Percentiles rank a stretch among this genome's conserved stretches.
Evolutionary conservation across 495 filamentous ascomycete genomes (phyloP).

Genomic region (Chaetomium cochliodes): DNA sequence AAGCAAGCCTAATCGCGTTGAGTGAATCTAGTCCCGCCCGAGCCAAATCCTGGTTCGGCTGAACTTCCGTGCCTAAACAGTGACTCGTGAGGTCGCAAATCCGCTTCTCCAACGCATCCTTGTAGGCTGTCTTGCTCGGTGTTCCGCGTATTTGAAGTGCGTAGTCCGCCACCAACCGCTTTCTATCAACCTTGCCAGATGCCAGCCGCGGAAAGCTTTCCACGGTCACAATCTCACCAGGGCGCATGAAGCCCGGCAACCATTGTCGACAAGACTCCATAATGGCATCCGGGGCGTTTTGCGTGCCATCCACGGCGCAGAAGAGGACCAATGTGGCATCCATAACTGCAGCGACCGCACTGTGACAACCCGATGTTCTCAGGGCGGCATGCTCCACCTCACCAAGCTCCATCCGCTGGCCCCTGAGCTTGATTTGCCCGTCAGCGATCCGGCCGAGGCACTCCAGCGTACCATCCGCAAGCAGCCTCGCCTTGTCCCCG

Average conservation of each 20-base stretch:
- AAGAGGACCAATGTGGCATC: conserved; percentile 64
- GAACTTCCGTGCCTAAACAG: conserved; percentile 46
- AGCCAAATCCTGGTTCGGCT: conserved; percentile 47
- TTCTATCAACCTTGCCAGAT: conserved; percentile 78
- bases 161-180: conserved; percentile 60
- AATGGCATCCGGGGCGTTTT: conserved; percentile 41
- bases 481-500: conserved; percentile 74
- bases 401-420: conserved; percentile 79
- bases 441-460: conserved; percentile 76
- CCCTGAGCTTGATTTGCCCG: conserved; percentile 79
- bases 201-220: conserved; percentile 63
- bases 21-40: conserved; percentile 70
- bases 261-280: conserved; percentile 61
- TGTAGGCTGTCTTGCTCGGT: conserved; percentile 21
- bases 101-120: conserved; percentile 43
- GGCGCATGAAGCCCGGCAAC: conserved; percentile 78
- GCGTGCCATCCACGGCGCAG: conserved; percentile 49
- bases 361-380: conserved; percentile 51
- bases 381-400: conserved; percentile 73
- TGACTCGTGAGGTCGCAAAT: conserved; percentile 49
- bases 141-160: conserved; percentile 17
- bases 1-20: conserved; percentile 63
- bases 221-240: conserved; percentile 62
- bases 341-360: conserved; percentile 60
- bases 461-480: conserved; percentile 67